A percentile compares a stretch with the other conserved stretches of the same genome.
phyloP scores from a whole-genome alignment of 2,329 filamentous ascomycete species.

The Pezicula carpinea region DNA sequence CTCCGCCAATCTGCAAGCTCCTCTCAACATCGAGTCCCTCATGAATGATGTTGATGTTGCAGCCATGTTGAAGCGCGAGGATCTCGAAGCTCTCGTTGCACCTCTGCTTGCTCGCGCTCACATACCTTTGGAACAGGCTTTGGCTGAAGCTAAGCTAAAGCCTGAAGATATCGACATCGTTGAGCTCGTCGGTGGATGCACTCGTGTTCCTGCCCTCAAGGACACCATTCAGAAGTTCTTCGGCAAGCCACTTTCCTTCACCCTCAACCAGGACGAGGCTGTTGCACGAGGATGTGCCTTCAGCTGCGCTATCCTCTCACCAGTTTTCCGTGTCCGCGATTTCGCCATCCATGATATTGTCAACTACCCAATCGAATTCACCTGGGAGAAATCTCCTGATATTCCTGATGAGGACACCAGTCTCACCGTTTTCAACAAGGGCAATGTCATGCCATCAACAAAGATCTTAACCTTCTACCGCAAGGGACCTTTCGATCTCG shows the following conservation, averaged over 20 bases:
- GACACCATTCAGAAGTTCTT: slow-evolving; percentile 87
- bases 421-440: slow-evolving; percentile 94
- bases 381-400: slow-evolving; percentile 97
- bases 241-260: slow-evolving; percentile 88
- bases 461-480: slow-evolving; percentile 99
- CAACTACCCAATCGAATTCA: slow-evolving; percentile 97
- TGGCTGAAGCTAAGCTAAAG: slow-evolving; percentile 88
- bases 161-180: slow-evolving; percentile 88
- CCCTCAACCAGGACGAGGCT: slow-evolving; percentile 96
- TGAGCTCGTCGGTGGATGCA: slow-evolving; percentile 92
- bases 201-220: slow-evolving; percentile 91
- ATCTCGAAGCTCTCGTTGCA: slow-evolving; percentile 86
- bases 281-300: slow-evolving; percentile 94
- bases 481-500: slow-evolving; percentile 94
- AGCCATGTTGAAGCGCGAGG: slow-evolving; percentile 85
- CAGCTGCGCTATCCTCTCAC: slow-evolving; percentile 94
- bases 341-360: slow-evolving; percentile 97
- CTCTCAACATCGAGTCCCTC: slow-evolving; percentile 93
- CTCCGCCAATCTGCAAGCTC: slow-evolving; percentile 88
- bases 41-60: slow-evolving; percentile 97
- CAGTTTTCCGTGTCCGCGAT: slow-evolving; percentile 96
- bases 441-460: slow-evolving; percentile 94
- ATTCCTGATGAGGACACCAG: slow-evolving; percentile 98
- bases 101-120: slow-evolving; percentile 73
- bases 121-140: slow-evolving; percentile 78